Base-by-base conservation (phyloP, 352 stramenopile genomes). In the Globisporangium acanthophoron region DNA sequence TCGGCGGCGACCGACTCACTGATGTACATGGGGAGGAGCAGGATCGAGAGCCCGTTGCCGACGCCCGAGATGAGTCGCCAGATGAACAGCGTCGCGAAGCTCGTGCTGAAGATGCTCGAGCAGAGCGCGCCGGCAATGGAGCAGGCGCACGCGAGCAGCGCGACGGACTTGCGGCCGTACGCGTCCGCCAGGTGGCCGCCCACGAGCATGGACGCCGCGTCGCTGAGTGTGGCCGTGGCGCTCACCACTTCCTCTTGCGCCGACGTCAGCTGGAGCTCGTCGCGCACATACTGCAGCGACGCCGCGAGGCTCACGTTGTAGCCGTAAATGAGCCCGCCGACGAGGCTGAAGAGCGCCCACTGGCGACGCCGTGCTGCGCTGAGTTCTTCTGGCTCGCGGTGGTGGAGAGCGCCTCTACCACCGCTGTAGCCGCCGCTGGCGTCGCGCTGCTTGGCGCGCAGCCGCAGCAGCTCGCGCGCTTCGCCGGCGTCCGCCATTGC, bases 21-120 rank as follows among this genome's bases (percentile, higher is more conserved):
- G 37, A 93, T 93, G 70, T 93, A 95, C 85, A 94, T 94, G 39
- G 85, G 85, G n/a, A 94, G 66, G 40, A 94, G 64, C 39, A 94
- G 59, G 44, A 94, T 94, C 15, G 82, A 94, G 58, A 94, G 66
- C 1, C 82, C 85, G 31, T 94, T 94, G 56, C 85, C 82, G 18
- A 94, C 71, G 52, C 85, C 85, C 1, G 79, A 77, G 62, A 74
- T 82, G 31, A 94, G 68, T 27, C 85, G 71, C 80, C 80, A 92
- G 31, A 83, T 35, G 43, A 89, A 72, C 15, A 93, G 74, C 72
- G 67, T 83, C 44, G 57, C 59, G 58, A 86, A 87, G 66, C 63
- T 87, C 35, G 64, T 58, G 46, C 79, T 90, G 0, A 80, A 71
- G 9, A 76, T 13, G 20, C 80, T 86, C 52, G 69, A 72, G 56